Percentiles rank a stretch among this genome's conserved stretches.
Evolutionary conservation across 768 basidiomycete species (phyloP).

Genomic region (Imleria badia): DNA sequence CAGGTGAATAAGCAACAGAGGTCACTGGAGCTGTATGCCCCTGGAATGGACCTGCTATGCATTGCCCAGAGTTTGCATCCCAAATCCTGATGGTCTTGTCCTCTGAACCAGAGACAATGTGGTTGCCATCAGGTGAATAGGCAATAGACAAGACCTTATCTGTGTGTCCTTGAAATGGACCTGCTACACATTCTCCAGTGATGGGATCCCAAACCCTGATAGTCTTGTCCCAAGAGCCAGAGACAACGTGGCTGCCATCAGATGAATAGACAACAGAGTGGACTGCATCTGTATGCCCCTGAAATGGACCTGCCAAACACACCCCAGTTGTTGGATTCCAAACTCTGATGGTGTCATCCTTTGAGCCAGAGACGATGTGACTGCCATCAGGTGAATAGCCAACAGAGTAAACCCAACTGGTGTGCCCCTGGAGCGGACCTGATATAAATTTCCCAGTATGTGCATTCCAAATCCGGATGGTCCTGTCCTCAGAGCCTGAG

Average conservation of each 20-base stretch:
- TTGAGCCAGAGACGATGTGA: constrained; percentile 19
- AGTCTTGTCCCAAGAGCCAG: constrained; percentile 26
- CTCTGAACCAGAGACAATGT: constrained; percentile 18
- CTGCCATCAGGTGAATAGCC: constrained; percentile 31
- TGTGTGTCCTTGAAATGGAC: constrained; percentile 23
- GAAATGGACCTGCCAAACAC: constrained; percentile 17
- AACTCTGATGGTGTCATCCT: constrained; percentile 21
- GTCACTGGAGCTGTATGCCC: constrained; percentile 7
- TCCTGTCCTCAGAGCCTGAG: constrained; percentile 5
- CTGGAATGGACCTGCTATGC: constrained; percentile 13
- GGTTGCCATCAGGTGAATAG: constrained; percentile 19
- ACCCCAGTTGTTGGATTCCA: constrained; percentile 20
- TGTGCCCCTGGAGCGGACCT: constrained; percentile 6
- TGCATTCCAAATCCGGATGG: constrained; percentile 11
- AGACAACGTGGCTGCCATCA: constrained; percentile 19
- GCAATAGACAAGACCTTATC: constrained; percentile 6
- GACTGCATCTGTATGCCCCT: constrained; percentile 19
- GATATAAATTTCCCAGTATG: constrained; percentile 6
- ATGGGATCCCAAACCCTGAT: constrained; percentile 21
- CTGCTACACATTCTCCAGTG: constrained; percentile 18
- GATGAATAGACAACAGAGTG: constrained; percentile 24
- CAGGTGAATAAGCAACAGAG: constrained; percentile 15
- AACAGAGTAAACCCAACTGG: constrained; percentile 9
- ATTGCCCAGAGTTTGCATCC: constrained; percentile 16
- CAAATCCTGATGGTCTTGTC: constrained; percentile 19